Evolutionary conservation across 306 rosid species (phyloP), one percentile per base, ranked within the genome.

Genomic region (Sindora glabra): DNA sequence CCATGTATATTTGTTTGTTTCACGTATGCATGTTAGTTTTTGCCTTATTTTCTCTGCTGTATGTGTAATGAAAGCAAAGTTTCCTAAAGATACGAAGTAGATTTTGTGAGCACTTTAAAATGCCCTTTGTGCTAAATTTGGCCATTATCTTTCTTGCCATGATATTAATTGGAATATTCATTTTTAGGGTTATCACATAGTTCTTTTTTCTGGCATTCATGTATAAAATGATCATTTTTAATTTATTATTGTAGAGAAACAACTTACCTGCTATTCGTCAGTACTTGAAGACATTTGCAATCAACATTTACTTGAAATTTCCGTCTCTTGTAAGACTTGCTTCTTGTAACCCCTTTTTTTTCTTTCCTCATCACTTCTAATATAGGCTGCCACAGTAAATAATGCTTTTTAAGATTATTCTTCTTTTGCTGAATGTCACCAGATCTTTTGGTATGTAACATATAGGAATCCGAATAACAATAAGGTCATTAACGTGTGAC

Each of bases 191-290:
- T 45, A 29, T 18, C 40, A 65, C 41, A 29, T 67, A 23, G 29
- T 32, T 63, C 49, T 51, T 37, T 32, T 57, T 48, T 26, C 24
- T 44, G 15, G 47, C 1, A 54, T 21, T 15, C 58, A 53, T 65
- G n/a, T n/a, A n/a, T 26, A 37, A 47, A 49, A 49, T 56, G 42
- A 53, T 52, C 61, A 19, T 39, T 34, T 44, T 26, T 33, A 48
- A 48, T 68, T 44, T 62, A 32, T 68, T 61, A 15, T 18, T 76
- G 83, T 87, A 91, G 98, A 83, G 92, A 70, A 91, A 88, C 77
- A 91, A 91, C 75, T 70, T 91, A 63, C 98, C 98, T 26, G 94
- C 98, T 48, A 89, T 91, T 57, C 95, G 96, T 30, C 98, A 91
- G 69, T 91, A 91, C 77, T 72, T 91, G 65, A 96, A 91, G 81